Evolutionary conservation across 2,329 filamentous ascomycete species (phyloP).

Genomic region (Coniochaeta sp.): DNA sequence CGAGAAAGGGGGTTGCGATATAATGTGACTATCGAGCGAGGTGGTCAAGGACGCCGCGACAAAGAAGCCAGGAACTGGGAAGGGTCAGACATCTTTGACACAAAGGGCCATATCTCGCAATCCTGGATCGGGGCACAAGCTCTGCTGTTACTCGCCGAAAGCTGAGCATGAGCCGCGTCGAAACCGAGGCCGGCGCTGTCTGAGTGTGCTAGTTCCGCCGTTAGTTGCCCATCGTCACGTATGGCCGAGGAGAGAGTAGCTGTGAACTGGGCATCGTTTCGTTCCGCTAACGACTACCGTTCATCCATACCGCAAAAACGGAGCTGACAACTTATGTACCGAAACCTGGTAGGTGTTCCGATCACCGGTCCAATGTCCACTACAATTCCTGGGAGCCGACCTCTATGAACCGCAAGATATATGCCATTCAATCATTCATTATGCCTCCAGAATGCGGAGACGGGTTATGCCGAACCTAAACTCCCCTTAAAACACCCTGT

Average conservation of each 20-base stretch:
- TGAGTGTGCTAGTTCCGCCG: background rate
- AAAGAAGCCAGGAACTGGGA: background rate
- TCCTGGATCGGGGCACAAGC: background rate
- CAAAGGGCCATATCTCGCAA: background rate
- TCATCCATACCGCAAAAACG: background rate
- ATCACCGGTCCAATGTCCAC: background rate
- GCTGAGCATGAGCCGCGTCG: background rate
- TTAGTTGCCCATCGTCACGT: background rate
- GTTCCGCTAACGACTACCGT: background rate
- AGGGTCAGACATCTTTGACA: background rate
- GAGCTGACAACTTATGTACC: conserved; percentile 4
- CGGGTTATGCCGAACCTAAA: background rate
- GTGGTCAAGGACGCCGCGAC: background rate
- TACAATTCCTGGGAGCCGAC: conserved; percentile 4
- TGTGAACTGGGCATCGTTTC: background rate
- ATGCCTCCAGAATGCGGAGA: background rate
- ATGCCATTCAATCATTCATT: background rate
- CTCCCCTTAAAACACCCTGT: background rate
- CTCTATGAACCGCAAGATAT: conserved; percentile 2
- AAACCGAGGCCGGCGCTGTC: background rate
- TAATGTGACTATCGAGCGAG: background rate
- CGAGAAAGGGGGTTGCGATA: background rate
- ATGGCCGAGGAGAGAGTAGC: background rate
- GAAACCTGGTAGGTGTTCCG: background rate
- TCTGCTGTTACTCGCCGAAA: background rate